Evolutionary conservation across 23 red algal genomes (phyloP), one percentile per base, ranked within the genome.

Genomic region (Gracilariopsis chorda): DNA sequence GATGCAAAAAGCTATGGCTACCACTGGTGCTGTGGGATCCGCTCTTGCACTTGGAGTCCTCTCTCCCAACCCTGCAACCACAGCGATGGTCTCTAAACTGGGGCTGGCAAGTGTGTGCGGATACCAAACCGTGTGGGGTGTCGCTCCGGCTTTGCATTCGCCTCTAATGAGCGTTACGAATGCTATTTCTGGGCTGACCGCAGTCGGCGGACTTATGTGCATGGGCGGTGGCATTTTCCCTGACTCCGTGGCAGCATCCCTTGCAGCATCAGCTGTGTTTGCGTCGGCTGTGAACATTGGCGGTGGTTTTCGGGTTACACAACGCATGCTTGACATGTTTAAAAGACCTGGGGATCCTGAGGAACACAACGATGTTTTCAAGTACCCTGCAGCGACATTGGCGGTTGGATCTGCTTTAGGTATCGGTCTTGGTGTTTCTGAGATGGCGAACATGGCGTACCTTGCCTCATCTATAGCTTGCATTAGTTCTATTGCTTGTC

Each of bases 311-410:
- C 68, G 62, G 12, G 81, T 93, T 23, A 85, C 90, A 30, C 90
- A 93, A 60, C 90, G 90, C 24, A 93, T 93, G 90, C 71, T 93
- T 23, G 81, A 93, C 37, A 93, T 93, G 90, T 93, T 93, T 28
- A 83, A 84, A 21, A 46, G 90, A 42, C 77, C 77, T 21, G 90
- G 78, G 33, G 90, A 93, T 62, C 90, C 90, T 25, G 90, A 93
- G 35, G 79, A 93, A 55, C 79, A 86, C 33, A 84, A 93, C 36
- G 87, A 91, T 60, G 87, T 81, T 5, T 84, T 63, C 30, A 77
- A 77, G 81, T 84, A 78, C 51, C 90, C 90, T n/a, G 70, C 90
- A 5, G 90, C 78, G 14, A 80, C 80, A 21, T 49, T 93, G 27
- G 81, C 90, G 25, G 90, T 61, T 34, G 90, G 90, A 1, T 85